Conservation (phyloP, 176 grass and related monocot species). For the Tillandsia fasciculata region DNA sequence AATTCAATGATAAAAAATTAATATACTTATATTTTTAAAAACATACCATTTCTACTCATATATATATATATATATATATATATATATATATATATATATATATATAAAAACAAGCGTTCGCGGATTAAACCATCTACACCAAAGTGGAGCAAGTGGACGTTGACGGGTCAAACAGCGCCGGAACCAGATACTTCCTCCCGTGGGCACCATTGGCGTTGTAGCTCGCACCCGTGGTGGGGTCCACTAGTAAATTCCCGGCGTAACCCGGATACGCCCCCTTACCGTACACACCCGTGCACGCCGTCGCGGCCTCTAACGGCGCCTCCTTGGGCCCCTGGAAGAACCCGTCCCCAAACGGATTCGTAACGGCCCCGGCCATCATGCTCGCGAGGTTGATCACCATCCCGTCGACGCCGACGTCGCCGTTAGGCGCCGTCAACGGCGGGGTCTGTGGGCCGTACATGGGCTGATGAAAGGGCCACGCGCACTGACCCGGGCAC, state of each 20-base stretch:
- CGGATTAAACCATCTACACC: conserved; percentile 22
- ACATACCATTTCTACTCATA: no score
- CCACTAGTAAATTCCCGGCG: conserved; percentile 40
- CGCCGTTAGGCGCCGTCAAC: conserved; percentile 41
- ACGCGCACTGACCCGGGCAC: conserved; percentile 41
- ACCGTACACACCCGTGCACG: conserved; percentile 53
- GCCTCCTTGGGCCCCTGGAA: conserved; percentile 55
- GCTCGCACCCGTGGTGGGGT: conserved; percentile 40
- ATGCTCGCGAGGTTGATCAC: conserved; percentile 59
- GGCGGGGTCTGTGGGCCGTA: conserved; percentile 45
- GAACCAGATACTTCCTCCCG: conserved; percentile 51
- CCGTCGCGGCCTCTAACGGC: conserved; percentile 55
- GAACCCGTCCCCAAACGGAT: conserved; percentile 64
- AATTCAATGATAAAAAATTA: no score
- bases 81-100: not conserved
- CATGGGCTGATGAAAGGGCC: conserved; percentile 50
- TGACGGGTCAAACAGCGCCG: conserved; percentile 44
- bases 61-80: no score
- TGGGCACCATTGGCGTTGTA: conserved; percentile 46
- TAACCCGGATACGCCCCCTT: conserved; percentile 58
- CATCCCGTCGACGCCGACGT: conserved; percentile 49
- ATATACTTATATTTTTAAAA: no score
- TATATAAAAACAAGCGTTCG: not conserved
- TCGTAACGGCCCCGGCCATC: conserved; percentile 50
- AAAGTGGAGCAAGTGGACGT: conserved; percentile 47